Conservation (phyloP, 257 asterid genomes). For the Parsonsia alboflavescens region DNA sequence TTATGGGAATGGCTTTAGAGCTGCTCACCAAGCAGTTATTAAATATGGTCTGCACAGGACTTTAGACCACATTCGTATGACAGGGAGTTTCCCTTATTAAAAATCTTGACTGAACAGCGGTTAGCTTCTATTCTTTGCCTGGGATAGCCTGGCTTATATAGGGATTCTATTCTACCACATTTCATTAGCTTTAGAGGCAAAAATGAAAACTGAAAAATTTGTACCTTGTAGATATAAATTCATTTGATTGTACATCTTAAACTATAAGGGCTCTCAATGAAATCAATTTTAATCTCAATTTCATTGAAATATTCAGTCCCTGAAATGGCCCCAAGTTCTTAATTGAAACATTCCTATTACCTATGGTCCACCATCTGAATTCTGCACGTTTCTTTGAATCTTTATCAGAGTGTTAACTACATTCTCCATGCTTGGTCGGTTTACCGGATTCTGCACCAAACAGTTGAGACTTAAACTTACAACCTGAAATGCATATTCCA, state of each 20-base stretch:
- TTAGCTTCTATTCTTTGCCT: slow-evolving; percentile 17
- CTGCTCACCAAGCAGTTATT: slow-evolving; percentile 66
- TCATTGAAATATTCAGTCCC: neutral
- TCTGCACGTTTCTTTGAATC: slow-evolving; percentile 38
- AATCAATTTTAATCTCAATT: slow-evolving; percentile 7
- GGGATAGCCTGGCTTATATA: slow-evolving; percentile 18
- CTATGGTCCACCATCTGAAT: neutral
- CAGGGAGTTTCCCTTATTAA: slow-evolving; percentile 71
- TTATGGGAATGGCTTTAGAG: slow-evolving; percentile 84
- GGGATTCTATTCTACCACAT: slow-evolving; percentile 3
- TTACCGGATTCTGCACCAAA: slow-evolving; percentile 38
- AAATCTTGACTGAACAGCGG: slow-evolving; percentile 9
- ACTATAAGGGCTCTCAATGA: slow-evolving; percentile 5
- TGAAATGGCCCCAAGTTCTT: neutral
- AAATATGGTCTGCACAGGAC: slow-evolving; percentile 71
- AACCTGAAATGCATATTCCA: slow-evolving; percentile 26
- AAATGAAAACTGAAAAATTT: neutral
- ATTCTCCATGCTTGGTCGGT: slow-evolving; percentile 51
- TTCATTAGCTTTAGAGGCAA: neutral
- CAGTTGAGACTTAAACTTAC: slow-evolving; percentile 41
- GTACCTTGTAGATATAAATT: slow-evolving; percentile 13
- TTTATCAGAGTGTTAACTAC: slow-evolving; percentile 42
- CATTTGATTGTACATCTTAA: slow-evolving; percentile 17
- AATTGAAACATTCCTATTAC: no score
- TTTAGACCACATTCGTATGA: slow-evolving; percentile 63